Base-by-base conservation (phyloP, 306 rosid genomes). In the Elaeagnus macrophylla region DNA sequence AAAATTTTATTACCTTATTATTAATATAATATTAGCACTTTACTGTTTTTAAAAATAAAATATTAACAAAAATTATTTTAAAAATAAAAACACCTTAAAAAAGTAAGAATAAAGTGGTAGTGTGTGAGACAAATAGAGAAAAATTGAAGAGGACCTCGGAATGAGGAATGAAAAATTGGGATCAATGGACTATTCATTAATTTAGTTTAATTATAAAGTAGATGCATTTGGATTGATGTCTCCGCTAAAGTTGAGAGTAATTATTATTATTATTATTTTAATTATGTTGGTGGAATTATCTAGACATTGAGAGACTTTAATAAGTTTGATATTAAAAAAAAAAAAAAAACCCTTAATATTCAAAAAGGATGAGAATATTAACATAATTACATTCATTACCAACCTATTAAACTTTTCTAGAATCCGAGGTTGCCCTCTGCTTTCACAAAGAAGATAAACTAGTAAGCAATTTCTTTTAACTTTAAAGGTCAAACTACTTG, bases 351-450 rank as follows among this genome's bases (percentile, higher is more conserved):
- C n/a, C n/a, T n/a, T n/a, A n/a, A n/a, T n/a, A n/a, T n/a, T n/a
- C n/a, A n/a, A n/a, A n/a, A n/a, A n/a, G n/a, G n/a, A n/a, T n/a
- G n/a, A n/a, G n/a, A n/a, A n/a, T n/a, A n/a, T n/a, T n/a, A n/a
- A n/a, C n/a, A n/a, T n/a, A n/a, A n/a, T n/a, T n/a, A n/a, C n/a
- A n/a, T 20, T 20, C 32, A 20, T 20, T 20, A 20, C 3, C 3
- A 1, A 4, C 32, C 2, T 1, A 20, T 46, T 19, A 39, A 64
- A 45, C 72, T 70, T 73, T 78, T 70, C 75, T 67, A 78, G 80
- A 82, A 75, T 78, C 81, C 80, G 74, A 75, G 88, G 88, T 82
- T 81, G 72, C 76, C 75, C 60, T 47, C 57, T 25, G 65, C 56
- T 53, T 72, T 71, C 54, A 46, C 61, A 48, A 52, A 52, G 46